Conservation (phyloP, 2,329 filamentous ascomycete genomes). For the Pyrenochaeta sp. region DNA sequence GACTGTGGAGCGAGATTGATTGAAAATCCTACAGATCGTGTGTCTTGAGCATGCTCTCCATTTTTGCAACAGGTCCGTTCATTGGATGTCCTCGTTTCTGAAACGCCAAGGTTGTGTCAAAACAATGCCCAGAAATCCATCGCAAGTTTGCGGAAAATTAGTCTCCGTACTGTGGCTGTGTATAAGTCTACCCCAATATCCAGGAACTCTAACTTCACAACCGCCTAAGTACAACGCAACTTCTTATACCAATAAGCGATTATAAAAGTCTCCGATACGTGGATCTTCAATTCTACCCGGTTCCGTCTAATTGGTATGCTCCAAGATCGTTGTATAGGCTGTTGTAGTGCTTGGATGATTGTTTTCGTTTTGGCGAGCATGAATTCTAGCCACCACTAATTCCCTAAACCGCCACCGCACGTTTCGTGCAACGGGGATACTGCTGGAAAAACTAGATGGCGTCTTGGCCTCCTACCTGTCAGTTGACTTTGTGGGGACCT, state of each 20-base stretch:
- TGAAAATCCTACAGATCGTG: too few relatives aligned
- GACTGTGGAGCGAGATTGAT: too few relatives aligned
- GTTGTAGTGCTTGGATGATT: neutral
- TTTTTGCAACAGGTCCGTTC: too few relatives aligned
- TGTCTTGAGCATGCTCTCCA: too few relatives aligned
- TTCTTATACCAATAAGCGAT: neutral
- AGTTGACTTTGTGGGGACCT: constrained; percentile 1
- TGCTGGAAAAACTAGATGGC: constrained; percentile 7
- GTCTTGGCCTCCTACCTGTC: constrained; percentile 7
- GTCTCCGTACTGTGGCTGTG: neutral
- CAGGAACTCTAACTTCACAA: neutral
- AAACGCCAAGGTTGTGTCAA: neutral
- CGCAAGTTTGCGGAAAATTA: neutral
- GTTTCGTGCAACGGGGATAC: constrained; percentile 3
- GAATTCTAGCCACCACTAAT: constrained; percentile 12
- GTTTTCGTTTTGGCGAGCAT: constrained; percentile 2
- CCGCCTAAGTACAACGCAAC: neutral
- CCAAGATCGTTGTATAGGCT: neutral
- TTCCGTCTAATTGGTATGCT: neutral
- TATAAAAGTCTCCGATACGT: neutral
- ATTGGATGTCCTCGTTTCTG: too few relatives aligned
- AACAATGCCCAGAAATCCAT: constrained; percentile 1
- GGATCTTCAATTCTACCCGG: neutral
- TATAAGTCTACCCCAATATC: neutral
- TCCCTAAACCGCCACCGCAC: constrained; percentile 1